Percentiles rank a stretch among this genome's conserved stretches.
Evolutionary conservation across 1,284 basidiomycete genomes (phyloP).

Genomic region (Anthracocystis setariae): DNA sequence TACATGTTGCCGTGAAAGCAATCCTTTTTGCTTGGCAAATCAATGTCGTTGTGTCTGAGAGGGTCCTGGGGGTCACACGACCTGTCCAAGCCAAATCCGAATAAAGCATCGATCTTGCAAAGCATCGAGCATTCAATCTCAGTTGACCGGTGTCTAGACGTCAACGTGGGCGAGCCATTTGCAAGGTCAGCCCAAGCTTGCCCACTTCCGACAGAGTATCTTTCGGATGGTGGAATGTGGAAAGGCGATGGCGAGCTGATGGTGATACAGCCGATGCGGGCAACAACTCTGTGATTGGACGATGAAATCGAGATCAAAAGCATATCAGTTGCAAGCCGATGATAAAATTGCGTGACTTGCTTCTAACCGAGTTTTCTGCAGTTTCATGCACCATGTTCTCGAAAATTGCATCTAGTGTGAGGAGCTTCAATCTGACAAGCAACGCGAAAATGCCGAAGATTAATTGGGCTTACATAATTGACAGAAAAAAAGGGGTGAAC

Average conservation of each 20-base stretch:
- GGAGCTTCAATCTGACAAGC: background rate
- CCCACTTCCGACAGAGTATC: too few species aligned
- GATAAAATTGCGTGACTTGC: constrained; percentile 21
- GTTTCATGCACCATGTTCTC: too few species aligned
- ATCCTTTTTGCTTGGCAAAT: background rate
- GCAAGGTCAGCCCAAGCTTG: too few species aligned
- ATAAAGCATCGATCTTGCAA: background rate
- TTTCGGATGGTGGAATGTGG: constrained; percentile 1
- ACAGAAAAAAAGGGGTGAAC: background rate
- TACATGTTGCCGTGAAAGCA: too few species aligned
- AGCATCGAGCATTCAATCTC: too few species aligned
- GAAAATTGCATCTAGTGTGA: background rate
- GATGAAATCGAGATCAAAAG: constrained; percentile 4
- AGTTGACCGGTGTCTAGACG: background rate
- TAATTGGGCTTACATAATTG: background rate
- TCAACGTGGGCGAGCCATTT: background rate
- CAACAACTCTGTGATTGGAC: constrained; percentile 18
- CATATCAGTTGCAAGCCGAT: constrained; percentile 34
- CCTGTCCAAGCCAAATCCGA: background rate
- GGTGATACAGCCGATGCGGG: constrained; percentile 4
- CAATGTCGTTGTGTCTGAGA: too few species aligned
- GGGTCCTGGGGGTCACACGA: background rate
- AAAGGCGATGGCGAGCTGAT: constrained; percentile 7
- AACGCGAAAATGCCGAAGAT: too few species aligned
- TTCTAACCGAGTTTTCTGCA: too few species aligned